A percentile compares a stretch with the other conserved stretches of the same genome.
Evolutionary conservation across 805 yeast species (phyloP).

Genomic region (Metschnikowia reukaufii): DNA sequence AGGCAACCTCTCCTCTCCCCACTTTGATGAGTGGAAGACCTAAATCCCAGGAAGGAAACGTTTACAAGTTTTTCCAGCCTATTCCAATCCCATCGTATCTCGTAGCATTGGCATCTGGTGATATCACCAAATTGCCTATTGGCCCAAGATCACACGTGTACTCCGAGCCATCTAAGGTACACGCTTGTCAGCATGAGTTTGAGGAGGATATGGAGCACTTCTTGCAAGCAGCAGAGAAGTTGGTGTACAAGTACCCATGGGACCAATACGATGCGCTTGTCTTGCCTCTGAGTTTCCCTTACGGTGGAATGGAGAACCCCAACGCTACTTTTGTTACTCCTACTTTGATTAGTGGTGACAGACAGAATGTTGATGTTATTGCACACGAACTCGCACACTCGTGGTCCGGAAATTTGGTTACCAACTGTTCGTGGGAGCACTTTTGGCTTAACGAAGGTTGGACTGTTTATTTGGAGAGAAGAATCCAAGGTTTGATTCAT

Average conservation of each 20-base stretch:
- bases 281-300: conserved; percentile 75
- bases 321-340: conserved; percentile 90
- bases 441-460: conserved; percentile 96
- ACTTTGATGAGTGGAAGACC: conserved; percentile 71
- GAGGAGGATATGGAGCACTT: conserved; percentile 78
- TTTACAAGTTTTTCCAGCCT: conserved; percentile 62
- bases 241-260: conserved; percentile 84
- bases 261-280: conserved; percentile 75
- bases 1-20: conserved; percentile 63
- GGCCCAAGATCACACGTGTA: conserved; percentile 88
- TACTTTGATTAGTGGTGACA: conserved; percentile 79
- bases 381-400: conserved; percentile 94
- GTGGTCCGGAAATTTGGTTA: conserved; percentile 90
- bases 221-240: conserved; percentile 70
- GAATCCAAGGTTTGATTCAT: conserved; percentile 75
- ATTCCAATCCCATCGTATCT: conserved; percentile 86
- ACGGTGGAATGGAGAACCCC: conserved; percentile 96
- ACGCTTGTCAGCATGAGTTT: conserved; percentile 76
- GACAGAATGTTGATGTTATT: conserved; percentile 82
- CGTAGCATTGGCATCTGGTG: conserved; percentile 84
- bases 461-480: conserved; percentile 89
- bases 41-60: conserved; percentile 18
- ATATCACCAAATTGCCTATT: conserved; percentile 59
- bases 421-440: conserved; percentile 90
- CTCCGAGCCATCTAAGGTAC: conserved; percentile 69